phyloP scores from a whole-genome alignment of 2,329 filamentous ascomycete genomes.

The Endothia cerciana region DNA sequence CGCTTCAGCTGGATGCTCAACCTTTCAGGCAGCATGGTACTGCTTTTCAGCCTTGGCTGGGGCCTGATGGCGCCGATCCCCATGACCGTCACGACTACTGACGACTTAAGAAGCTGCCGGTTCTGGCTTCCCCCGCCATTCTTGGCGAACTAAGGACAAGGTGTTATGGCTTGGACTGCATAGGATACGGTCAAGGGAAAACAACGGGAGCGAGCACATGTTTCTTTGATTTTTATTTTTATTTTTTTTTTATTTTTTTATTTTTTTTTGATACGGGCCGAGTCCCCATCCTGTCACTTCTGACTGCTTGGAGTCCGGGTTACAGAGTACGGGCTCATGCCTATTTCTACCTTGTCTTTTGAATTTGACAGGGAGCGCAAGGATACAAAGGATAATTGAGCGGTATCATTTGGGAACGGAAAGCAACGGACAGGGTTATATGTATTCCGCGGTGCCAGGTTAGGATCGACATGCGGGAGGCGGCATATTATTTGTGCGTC shows the following conservation, averaged over 20 bases:
- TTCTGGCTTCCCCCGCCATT: neutral
- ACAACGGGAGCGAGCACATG: conserved; percentile 5
- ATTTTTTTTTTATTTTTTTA: conserved; percentile 8
- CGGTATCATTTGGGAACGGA: conserved; percentile 18
- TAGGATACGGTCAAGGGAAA: conserved; percentile 1
- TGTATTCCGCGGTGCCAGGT: conserved; percentile 17
- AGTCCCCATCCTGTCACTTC: conserved; percentile 16
- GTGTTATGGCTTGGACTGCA: conserved; percentile 9
- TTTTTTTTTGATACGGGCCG: neutral
- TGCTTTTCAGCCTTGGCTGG: neutral
- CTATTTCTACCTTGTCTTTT: conserved; percentile 17
- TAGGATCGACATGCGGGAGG: conserved; percentile 13
- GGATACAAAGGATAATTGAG: conserved; percentile 25
- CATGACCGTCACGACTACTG: conserved; percentile 19
- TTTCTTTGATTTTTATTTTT: conserved; percentile 1
- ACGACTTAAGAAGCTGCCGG: conserved; percentile 2
- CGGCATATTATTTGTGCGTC: conserved; percentile 1
- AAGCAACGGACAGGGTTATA: conserved; percentile 21
- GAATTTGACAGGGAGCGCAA: conserved; percentile 15
- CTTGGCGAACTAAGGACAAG: conserved; percentile 2
- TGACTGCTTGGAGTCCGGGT: conserved; percentile 25
- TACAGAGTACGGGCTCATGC: conserved; percentile 13
- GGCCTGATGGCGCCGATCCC: neutral
- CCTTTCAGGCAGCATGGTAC: neutral
- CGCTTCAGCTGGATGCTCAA: neutral